phyloP scores from a whole-genome alignment of 768 basidiomycete species.

The Kwoniella botswanensis region DNA sequence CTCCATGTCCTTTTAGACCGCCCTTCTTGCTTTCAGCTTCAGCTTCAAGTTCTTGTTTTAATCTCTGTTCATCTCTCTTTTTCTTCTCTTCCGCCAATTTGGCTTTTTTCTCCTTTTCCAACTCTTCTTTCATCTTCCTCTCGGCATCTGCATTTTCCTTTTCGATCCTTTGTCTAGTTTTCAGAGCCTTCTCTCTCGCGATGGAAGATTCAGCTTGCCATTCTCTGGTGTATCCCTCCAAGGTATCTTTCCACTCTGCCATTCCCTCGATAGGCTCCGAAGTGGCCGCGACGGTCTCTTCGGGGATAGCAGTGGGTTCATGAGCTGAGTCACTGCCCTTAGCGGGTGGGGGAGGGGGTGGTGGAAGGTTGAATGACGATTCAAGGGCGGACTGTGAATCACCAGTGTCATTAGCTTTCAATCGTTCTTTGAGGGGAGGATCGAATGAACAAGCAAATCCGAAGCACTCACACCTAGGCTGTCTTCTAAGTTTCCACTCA shows the following conservation, averaged over 20 bases:
- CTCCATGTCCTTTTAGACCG: conserved; percentile 3
- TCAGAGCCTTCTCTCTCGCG: conserved; percentile 49
- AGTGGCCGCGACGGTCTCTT: conserved; percentile 28
- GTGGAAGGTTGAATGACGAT: conserved; percentile 38
- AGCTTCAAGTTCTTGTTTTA: conserved; percentile 38
- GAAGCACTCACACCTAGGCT: conserved; percentile 61
- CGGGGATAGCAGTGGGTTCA: conserved; percentile 16
- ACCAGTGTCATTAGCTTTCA: not conserved
- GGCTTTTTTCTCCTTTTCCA: conserved; percentile 23
- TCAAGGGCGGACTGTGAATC: conserved; percentile 36
- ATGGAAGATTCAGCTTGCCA: conserved; percentile 48
- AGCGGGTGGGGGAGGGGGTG: conserved; percentile 51
- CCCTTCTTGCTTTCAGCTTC: conserved; percentile 11
- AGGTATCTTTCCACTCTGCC: conserved; percentile 46
- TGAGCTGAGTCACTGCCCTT: conserved; percentile 26
- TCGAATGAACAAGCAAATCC: conserved; percentile 41
- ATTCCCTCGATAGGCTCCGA: conserved; percentile 38
- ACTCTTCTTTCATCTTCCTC: conserved; percentile 28
- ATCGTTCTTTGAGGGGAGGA: no score
- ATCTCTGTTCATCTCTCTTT: conserved; percentile 29
- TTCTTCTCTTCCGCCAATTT: conserved; percentile 29
- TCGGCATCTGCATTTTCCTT: conserved; percentile 36
- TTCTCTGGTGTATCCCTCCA: conserved; percentile 34
- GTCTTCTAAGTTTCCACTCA: conserved; percentile 50
- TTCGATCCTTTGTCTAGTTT: conserved; percentile 44